Evolutionary conservation across 176 grass and related monocot genomes (phyloP).

Genomic region (Zoysia japonica): DNA sequence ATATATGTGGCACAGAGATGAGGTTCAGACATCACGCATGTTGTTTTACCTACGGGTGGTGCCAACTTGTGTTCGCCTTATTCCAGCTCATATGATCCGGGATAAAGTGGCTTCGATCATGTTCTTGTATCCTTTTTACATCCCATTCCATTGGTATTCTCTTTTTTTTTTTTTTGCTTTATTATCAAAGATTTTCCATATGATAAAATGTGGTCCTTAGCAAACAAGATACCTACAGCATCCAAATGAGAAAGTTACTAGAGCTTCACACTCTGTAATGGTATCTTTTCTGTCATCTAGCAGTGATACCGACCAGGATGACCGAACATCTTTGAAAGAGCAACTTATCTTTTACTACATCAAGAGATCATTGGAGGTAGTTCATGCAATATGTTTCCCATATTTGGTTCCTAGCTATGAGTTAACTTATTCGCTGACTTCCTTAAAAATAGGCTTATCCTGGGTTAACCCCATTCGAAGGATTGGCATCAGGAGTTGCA

Average conservation of each 20-base stretch:
- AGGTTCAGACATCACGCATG: slow-evolving; percentile 83
- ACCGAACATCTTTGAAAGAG: slow-evolving; percentile 71
- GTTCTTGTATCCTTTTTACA: slow-evolving; percentile 79
- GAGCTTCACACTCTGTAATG: slow-evolving; percentile 85
- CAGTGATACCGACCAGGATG: slow-evolving; percentile 60
- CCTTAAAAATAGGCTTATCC: slow-evolving; percentile 62
- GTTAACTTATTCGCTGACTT: neutral
- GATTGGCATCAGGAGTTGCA: slow-evolving; percentile 79
- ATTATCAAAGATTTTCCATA: slow-evolving; percentile 9
- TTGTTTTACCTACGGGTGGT: slow-evolving; percentile 90
- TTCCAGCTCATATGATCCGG: slow-evolving; percentile 57
- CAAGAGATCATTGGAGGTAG: slow-evolving; percentile 72
- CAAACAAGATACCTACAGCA: slow-evolving; percentile 82
- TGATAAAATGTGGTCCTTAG: slow-evolving; percentile 46
- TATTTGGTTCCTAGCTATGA: neutral
- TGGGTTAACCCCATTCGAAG: slow-evolving; percentile 71
- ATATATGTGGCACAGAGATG: slow-evolving; percentile 78
- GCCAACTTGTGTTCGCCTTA: slow-evolving; percentile 71
- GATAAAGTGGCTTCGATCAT: slow-evolving; percentile 58
- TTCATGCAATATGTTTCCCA: neutral
- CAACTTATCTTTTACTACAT: slow-evolving; percentile 83
- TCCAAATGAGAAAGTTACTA: slow-evolving; percentile 86
- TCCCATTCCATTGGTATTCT: neutral
- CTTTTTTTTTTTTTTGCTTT: neutral
- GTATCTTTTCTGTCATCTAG: slow-evolving; percentile 80